Percentiles rank a stretch among this genome's conserved stretches.
Conservation (phyloP, 164 flowering plant genomes). For the Kingdonia uniflora region DNA sequence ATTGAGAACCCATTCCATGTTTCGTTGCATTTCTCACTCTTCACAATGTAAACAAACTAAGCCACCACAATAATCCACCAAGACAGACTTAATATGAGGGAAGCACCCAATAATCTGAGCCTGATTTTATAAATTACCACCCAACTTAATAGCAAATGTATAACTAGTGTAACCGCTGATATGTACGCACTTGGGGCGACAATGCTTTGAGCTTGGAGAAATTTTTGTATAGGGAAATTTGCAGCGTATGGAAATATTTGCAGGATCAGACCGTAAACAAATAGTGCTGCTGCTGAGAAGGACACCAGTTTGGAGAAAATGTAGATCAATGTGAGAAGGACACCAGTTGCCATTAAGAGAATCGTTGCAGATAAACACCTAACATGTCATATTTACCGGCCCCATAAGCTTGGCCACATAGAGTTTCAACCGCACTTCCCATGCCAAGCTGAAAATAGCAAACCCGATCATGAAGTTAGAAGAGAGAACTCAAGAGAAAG, state of each 20-base stretch:
- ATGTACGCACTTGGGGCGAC: conserved; percentile 44
- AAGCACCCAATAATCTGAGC: conserved; percentile 35
- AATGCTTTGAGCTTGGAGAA: conserved; percentile 49
- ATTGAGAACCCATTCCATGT: conserved; percentile 39
- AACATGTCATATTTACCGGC: conserved; percentile 40
- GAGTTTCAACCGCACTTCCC: conserved; percentile 64
- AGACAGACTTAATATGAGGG: conserved; percentile 37
- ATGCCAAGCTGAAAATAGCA: conserved; percentile 33
- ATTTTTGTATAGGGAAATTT: conserved; percentile 71
- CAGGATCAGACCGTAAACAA: conserved; percentile 58
- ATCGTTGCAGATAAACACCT: conserved; percentile 38
- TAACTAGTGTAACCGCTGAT: conserved; percentile 22
- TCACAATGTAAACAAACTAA: conserved; percentile 36
- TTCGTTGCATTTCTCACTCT: conserved; percentile 21
- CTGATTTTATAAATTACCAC: conserved; percentile 27
- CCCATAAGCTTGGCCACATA: conserved; percentile 55
- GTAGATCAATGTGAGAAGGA: conserved; percentile 40
- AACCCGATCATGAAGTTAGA: not conserved
- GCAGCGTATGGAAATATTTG: conserved; percentile 63
- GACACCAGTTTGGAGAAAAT: conserved; percentile 34
- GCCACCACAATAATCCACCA: conserved; percentile 49
- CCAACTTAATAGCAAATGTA: conserved; percentile 33
- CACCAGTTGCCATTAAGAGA: conserved; percentile 27
- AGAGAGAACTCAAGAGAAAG: no score
- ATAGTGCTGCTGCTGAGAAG: conserved; percentile 36